Evolutionary conservation across 305 asterid species (phyloP).

Genomic region (Fraxinus velutina): DNA sequence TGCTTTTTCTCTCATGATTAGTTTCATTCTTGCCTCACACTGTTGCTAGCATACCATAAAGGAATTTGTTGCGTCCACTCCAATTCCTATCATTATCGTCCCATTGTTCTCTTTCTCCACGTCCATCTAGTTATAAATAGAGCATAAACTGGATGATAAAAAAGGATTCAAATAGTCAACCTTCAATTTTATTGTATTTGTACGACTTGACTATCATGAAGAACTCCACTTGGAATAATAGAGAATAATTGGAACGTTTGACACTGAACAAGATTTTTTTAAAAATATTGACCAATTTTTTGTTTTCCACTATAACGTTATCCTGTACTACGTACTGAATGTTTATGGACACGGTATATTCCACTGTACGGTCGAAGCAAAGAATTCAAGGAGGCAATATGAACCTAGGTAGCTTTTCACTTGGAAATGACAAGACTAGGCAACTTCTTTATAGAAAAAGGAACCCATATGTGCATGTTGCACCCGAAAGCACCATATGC

Average conservation of each 20-base stretch:
- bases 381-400: constrained; percentile 17
- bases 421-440: constrained; percentile 32
- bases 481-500: constrained; percentile 29
- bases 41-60: background rate
- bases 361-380: constrained; percentile 18
- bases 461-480: constrained; percentile 48
- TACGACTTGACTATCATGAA: constrained; percentile 26
- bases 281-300: constrained; percentile 19
- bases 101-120: background rate
- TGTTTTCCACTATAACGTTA: constrained; percentile 24
- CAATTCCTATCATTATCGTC: background rate
- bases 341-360: constrained; percentile 34
- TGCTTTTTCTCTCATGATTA: background rate
- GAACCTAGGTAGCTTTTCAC: background rate
- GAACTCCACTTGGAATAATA: constrained; percentile 26
- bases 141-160: background rate
- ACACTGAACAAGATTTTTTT: background rate
- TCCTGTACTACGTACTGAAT: constrained; percentile 3
- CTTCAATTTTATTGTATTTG: background rate
- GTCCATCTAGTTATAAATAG: background rate
- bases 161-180: background rate
- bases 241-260: background rate
- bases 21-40: background rate
- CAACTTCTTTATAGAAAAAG: constrained; percentile 20
- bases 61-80: background rate